A percentile compares a stretch with the other conserved stretches of the same genome.
phyloP scores from a whole-genome alignment of 139 green algal genomes.

The Yamagishiella unicocca region DNA sequence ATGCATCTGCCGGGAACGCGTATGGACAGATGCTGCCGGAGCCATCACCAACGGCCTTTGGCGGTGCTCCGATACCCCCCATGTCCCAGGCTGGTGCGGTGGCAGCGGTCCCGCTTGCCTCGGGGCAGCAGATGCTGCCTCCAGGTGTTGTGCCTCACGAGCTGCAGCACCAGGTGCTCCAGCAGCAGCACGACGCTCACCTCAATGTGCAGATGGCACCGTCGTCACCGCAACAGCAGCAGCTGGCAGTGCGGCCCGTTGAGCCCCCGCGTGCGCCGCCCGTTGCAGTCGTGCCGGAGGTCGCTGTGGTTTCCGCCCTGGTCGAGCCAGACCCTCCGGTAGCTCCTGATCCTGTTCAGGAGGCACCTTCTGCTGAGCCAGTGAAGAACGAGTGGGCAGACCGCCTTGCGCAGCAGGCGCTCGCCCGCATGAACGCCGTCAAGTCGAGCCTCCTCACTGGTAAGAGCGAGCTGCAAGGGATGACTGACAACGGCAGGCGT shows the following conservation, averaged over 20 bases:
- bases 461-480: too few relatives aligned
- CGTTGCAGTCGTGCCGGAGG: neutral
- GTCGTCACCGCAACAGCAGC: neutral
- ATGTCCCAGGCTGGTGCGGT: neutral
- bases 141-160: neutral
- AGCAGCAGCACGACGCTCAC: neutral
- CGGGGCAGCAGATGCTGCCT: neutral
- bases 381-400: slow-evolving; percentile 54
- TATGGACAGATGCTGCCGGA: slow-evolving; percentile 9
- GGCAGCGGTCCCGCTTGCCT: neutral
- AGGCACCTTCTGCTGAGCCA: neutral
- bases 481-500: too few relatives aligned
- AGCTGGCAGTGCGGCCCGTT: neutral
- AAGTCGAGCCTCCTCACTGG: slow-evolving; percentile 34
- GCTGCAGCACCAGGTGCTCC: neutral
- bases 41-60: neutral
- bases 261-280: neutral
- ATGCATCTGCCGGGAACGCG: neutral
- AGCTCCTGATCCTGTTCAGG: neutral
- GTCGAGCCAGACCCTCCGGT: neutral
- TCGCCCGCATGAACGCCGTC: slow-evolving; percentile 41
- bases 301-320: too few relatives aligned
- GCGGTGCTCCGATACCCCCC: neutral
- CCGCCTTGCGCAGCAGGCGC: slow-evolving; percentile 31
- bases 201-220: neutral